Percentiles rank a stretch among this genome's conserved stretches.
These are phyloP conservation scores for Boechera retrofracta DNA, from an alignment of 345 rosid genomes.

Conservation along the genomic window DNA sequence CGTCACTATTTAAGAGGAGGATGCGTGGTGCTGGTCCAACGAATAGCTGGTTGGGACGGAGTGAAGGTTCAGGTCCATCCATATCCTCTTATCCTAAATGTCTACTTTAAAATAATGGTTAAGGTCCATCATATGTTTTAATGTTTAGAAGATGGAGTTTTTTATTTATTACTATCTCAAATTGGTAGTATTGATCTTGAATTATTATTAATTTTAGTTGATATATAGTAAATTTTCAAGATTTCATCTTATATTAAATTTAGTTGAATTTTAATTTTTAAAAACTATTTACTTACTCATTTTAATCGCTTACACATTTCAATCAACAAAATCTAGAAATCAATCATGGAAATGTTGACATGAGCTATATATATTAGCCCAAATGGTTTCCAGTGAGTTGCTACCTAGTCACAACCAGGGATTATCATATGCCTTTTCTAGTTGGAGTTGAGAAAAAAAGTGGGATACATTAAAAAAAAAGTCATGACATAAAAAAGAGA, in stretches of 20 bases:
- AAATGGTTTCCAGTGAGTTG: constrained; percentile 1
- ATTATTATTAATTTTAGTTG: background rate
- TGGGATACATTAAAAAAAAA: background rate
- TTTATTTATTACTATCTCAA: background rate
- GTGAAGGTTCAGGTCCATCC: background rate
- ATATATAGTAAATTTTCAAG: background rate
- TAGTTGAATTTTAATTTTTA: too few species aligned
- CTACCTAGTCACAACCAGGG: constrained; percentile 8
- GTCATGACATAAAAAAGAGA: background rate
- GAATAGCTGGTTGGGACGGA: constrained; percentile 22
- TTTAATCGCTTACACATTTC: too few species aligned
- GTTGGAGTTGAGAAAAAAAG: background rate
- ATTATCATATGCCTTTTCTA: background rate
- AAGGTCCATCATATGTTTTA: background rate
- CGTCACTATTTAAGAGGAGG: constrained; percentile 19
- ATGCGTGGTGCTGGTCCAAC: constrained; percentile 24
- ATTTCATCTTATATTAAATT: background rate
- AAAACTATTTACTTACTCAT: too few species aligned
- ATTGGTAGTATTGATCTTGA: background rate
- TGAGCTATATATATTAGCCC: background rate
- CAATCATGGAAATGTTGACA: background rate
- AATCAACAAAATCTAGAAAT: background rate
- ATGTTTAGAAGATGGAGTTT: background rate
- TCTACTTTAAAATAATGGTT: background rate
- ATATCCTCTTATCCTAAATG: background rate